These are phyloP conservation scores for Pelagomonas calceolata DNA, from an alignment of 108 stramenopile species.

Conservation along the genomic window DNA sequence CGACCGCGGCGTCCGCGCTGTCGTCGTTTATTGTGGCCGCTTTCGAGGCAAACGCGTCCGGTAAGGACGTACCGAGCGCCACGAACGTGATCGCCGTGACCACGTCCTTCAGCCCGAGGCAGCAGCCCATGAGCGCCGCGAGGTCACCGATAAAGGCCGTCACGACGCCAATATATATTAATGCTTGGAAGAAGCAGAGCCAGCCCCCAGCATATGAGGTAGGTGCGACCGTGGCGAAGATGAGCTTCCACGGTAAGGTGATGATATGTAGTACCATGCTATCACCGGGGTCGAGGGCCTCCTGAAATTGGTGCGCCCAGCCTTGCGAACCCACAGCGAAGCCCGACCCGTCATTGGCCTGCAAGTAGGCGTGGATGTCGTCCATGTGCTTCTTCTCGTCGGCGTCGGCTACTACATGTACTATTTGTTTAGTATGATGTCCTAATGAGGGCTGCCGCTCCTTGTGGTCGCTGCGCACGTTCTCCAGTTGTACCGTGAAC, in stretches of 20 bases:
- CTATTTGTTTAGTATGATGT: neutral
- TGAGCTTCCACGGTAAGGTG: conserved; percentile 19
- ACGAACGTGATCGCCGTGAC: conserved; percentile 31
- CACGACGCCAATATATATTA: conserved; percentile 10
- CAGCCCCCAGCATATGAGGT: conserved; percentile 8
- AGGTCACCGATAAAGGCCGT: conserved; percentile 25
- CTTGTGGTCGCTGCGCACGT: neutral
- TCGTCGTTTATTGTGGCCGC: conserved; percentile 18
- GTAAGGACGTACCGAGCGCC: conserved; percentile 25
- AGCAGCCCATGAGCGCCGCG: conserved; percentile 26
- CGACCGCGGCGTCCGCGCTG: conserved; percentile 25
- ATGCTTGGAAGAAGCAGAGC: conserved; percentile 13
- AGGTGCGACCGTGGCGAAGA: conserved; percentile 21
- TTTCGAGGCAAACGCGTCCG: conserved; percentile 31
- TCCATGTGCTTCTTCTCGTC: conserved; percentile 19
- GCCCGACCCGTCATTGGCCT: conserved; percentile 2
- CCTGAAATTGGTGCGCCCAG: conserved; percentile 17
- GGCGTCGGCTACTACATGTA: conserved; percentile 12
- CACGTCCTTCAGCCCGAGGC: conserved; percentile 12
- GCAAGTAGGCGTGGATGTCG: conserved; percentile 12
- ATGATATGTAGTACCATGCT: conserved; percentile 15
- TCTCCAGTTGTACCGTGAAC: conserved; percentile 13
- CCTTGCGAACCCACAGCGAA: conserved; percentile 1
- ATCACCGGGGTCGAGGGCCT: conserved; percentile 12
- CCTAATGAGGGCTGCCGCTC: conserved; percentile 3